Evolutionary conservation across 1,284 basidiomycete species (phyloP).

Genomic region (Wallemia hederae): DNA sequence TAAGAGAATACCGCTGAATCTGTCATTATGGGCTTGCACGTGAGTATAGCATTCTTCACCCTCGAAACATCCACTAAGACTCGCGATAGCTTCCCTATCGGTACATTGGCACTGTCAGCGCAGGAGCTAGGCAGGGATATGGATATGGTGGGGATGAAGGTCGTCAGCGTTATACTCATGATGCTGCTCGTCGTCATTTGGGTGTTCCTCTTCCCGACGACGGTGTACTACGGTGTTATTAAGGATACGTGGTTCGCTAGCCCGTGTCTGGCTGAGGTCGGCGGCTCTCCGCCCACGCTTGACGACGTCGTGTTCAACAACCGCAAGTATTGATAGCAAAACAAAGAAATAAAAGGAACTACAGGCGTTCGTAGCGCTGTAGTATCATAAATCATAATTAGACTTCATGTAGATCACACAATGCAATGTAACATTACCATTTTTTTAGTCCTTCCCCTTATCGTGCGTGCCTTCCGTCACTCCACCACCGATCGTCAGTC

Average conservation of each 20-base stretch:
- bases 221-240: background rate
- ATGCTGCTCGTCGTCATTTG: background rate
- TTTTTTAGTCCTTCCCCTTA: no score
- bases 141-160: background rate
- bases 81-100: background rate
- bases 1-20: background rate
- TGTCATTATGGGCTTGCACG: background rate
- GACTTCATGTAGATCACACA: no score
- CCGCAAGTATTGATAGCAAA: background rate
- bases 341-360: background rate
- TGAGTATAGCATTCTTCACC: no score
- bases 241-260: background rate
- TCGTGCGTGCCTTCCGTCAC: no score
- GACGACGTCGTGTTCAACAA: background rate
- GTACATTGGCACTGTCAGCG: background rate
- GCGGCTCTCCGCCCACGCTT: background rate
- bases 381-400: no score
- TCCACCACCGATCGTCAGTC: no score
- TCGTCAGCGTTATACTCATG: background rate
- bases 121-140: background rate
- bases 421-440: no score
- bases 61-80: no score
- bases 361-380: no score
- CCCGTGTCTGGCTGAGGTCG: background rate
- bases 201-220: background rate